Percentiles rank a stretch among this genome's conserved stretches.
Evolutionary conservation across 75 land plant species (phyloP).

Genomic region (Gnetum montanum): DNA sequence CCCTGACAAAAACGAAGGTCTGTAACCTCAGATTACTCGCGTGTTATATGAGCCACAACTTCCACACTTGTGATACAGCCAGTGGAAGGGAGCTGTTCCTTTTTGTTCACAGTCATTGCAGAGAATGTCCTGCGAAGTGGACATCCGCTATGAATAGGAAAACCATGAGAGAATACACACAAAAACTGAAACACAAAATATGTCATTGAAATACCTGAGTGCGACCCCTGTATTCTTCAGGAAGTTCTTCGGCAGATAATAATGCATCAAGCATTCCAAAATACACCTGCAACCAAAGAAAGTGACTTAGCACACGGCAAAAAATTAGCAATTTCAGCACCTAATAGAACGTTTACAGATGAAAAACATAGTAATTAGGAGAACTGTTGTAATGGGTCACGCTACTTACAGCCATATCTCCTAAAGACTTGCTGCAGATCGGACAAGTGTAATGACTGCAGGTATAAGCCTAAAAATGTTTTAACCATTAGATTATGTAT

Average conservation of each 20-base stretch:
- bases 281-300: conserved; percentile 52
- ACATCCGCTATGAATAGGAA: conserved; percentile 3
- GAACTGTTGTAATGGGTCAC: not conserved
- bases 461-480: conserved; percentile 51
- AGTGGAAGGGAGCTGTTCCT: conserved; percentile 77
- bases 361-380: not conserved
- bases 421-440: conserved; percentile 82
- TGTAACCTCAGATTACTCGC: conserved; percentile 47
- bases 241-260: conserved; percentile 77
- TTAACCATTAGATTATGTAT: too few relatives aligned
- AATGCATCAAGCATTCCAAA: conserved; percentile 99
- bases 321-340: not conserved
- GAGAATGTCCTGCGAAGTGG: conserved; percentile 64
- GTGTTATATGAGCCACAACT: conserved; percentile 94
- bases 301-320: not conserved
- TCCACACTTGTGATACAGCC: conserved; percentile 89
- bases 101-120: conserved; percentile 89
- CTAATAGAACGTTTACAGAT: not conserved
- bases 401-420: conserved; percentile 75
- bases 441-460: conserved; percentile 78
- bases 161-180: not conserved
- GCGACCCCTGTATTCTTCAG: conserved; percentile 77
- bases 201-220: conserved; percentile 40
- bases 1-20: too few relatives aligned
- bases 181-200: conserved; percentile 1